Evolutionary conservation across 331 rosid genomes (phyloP), one percentile per base, ranked within the genome.

Genomic region (Ulmus americana): DNA sequence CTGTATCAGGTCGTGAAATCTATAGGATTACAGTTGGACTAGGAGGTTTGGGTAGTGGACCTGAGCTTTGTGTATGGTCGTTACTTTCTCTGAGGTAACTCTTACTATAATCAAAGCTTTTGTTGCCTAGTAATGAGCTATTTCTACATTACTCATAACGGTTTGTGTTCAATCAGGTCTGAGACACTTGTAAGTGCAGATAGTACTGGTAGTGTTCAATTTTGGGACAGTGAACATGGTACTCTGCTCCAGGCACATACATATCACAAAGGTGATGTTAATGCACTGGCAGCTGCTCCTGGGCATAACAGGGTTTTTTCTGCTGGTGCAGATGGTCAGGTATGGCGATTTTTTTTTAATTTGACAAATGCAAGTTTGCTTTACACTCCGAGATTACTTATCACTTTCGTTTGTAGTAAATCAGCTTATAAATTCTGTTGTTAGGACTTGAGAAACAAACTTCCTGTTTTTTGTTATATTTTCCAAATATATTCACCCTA

Each of bases 301-400:
- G 81, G 83, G 72, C 95, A 94, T 61, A 81, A 79, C 65, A 74
- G 89, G 79, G 88, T 94, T 61, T 94, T 80, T 65, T 94, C 99
- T 62, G 91, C 95, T 16, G 99, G 99, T 61, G 80, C 99, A 15
- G 99, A 94, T 81, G 99, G 99, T 70, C 82, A 94, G 99, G 99
- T 94, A 84, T 45, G 1, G 3, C 35, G 10, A 10, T 13, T n/a
- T 39, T 50, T 54, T 28, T 28, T 28, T 3, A 28, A 28, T 28
- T 28, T 28, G 35, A 28, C 35, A 28, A 28, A 28, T 28, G 35
- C 35, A 28, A 28, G 35, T 28, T 28, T 28, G 35, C 4, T 28
- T 28, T 28, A 2, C 35, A 28, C 1, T 20, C 22, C 35, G 4
- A 28, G 35, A 28, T 28, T 28, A 3, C 35, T 28, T 28, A 28